Base-by-base conservation (phyloP, 768 basidiomycete genomes). In the Boletus fagicola region DNA sequence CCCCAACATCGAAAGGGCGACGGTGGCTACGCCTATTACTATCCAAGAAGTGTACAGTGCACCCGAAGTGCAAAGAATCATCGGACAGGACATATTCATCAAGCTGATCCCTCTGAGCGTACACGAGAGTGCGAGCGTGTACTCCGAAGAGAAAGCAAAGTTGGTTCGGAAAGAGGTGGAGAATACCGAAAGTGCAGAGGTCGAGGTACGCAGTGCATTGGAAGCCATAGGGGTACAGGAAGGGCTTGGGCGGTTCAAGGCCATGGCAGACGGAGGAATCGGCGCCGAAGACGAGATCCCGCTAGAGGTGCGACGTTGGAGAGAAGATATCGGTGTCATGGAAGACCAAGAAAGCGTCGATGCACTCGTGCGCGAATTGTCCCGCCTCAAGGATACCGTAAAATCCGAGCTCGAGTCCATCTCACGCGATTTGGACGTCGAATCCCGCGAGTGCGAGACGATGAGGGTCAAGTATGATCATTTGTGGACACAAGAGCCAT, bases 81-180 rank as follows among this genome's bases (percentile, higher is more conserved):
- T 99, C 62, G 97, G 97, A 1, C 83, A 84, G 18, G 96, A 98
- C 72, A 79, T 98, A 53, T 99, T 99, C 72, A 70, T 85, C 58
- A 81, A 86, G 44, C 82, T 99, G 5, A 82, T 99, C 35, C 97
- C 97, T 13, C 77, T 99, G 44, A 90, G 90, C 63, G 94, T 99
- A 7, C 95, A 98, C 69, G 95, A 98, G 74, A 91, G 90, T 61
- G 96, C 96, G 15, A 91, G 88, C 57, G 86, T 99, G 15, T 99
- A 99, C 72, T 96, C 94, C 0, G 97, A 99, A 72, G 97, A 99
- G 75, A 98, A 98, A 76, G 97, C 96, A 22, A 98, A 99, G 73
- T 69, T 92, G 28, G 93, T 94, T 9, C 81, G 97, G 40, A 84
- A 79, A 6, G 94, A 98, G 70, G 90, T 89, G 9, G 96, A 98